A percentile compares a stretch with the other conserved stretches of the same genome.
Conservation (phyloP, 2,329 filamentous ascomycete genomes). For the Fusarium ramigenum region DNA sequence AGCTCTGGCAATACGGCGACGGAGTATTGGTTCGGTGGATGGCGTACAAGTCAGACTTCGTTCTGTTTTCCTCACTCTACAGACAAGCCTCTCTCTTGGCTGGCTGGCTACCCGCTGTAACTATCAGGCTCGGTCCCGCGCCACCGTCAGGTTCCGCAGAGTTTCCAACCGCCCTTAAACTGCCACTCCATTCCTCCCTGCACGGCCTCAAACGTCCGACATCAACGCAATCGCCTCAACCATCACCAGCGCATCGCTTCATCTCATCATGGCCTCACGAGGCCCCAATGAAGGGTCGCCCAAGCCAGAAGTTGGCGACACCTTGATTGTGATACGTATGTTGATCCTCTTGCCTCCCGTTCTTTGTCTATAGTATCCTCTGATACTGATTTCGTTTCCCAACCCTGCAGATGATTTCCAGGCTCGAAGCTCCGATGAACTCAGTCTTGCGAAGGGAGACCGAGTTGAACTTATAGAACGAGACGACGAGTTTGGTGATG, state of each 20-base stretch:
- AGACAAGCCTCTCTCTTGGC: constrained; percentile 10
- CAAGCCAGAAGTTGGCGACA: constrained; percentile 71
- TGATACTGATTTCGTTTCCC: constrained; percentile 22
- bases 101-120: constrained; percentile 7
- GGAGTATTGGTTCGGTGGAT: constrained; percentile 37
- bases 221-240: constrained; percentile 25
- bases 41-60: constrained; percentile 24
- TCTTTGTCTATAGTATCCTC: constrained; percentile 5
- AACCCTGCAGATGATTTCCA: constrained; percentile 80
- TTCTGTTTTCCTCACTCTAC: constrained; percentile 16
- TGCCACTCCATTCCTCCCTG: constrained; percentile 32
- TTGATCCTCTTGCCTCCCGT: constrained; percentile 41
- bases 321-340: constrained; percentile 78
- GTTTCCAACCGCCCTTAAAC: constrained; percentile 38
- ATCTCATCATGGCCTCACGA: constrained; percentile 55
- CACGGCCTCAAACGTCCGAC: constrained; percentile 31
- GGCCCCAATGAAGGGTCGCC: constrained; percentile 47
- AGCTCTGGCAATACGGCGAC: constrained; percentile 33
- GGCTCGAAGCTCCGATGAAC: constrained; percentile 90
- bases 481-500: constrained; percentile 89
- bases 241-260: constrained; percentile 30
- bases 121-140: constrained; percentile 24
- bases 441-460: constrained; percentile 86
- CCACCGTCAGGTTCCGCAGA: constrained; percentile 33
- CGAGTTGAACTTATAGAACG: constrained; percentile 84